Percentiles rank a stretch among this genome's conserved stretches.
Evolutionary conservation across 768 basidiomycete genomes (phyloP).

Genomic region (Tephrocybe sp.): DNA sequence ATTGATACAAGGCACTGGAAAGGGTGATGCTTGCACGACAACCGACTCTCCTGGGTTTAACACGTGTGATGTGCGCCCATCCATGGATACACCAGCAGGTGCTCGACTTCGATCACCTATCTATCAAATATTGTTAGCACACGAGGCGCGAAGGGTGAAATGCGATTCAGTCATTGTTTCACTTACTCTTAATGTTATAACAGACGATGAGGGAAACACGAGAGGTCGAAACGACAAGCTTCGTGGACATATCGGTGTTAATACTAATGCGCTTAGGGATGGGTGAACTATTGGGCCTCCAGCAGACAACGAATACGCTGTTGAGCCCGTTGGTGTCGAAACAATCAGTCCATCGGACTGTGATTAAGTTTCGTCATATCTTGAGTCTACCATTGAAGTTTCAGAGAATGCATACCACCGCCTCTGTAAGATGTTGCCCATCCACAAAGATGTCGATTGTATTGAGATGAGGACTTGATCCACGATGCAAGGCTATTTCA

Average conservation of each 20-base stretch:
- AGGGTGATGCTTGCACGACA: conserved; percentile 79
- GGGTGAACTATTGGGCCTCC: conserved; percentile 97
- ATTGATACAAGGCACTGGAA: conserved; percentile 92
- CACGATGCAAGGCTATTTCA: conserved; percentile 90
- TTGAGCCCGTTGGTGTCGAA: conserved; percentile 94
- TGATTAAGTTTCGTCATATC: neutral
- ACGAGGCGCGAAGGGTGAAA: neutral
- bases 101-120: conserved; percentile 84
- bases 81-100: conserved; percentile 89
- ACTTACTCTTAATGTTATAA: conserved; percentile 70
- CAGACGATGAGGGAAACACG: conserved; percentile 81
- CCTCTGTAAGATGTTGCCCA: conserved; percentile 92
- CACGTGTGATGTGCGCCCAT: conserved; percentile 82
- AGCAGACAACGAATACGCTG: conserved; percentile 92
- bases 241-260: conserved; percentile 95
- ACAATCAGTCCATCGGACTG: conserved; percentile 94
- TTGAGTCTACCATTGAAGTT: conserved; percentile 10
- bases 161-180: neutral
- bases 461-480: conserved; percentile 87
- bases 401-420: conserved; percentile 62
- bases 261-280: conserved; percentile 81
- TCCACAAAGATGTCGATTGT: conserved; percentile 94
- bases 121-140: conserved; percentile 33
- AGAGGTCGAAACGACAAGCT: conserved; percentile 90
- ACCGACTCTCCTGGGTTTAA: conserved; percentile 86